phyloP scores from a whole-genome alignment of 1,284 basidiomycete genomes.

The Hemileia vastatrix region DNA sequence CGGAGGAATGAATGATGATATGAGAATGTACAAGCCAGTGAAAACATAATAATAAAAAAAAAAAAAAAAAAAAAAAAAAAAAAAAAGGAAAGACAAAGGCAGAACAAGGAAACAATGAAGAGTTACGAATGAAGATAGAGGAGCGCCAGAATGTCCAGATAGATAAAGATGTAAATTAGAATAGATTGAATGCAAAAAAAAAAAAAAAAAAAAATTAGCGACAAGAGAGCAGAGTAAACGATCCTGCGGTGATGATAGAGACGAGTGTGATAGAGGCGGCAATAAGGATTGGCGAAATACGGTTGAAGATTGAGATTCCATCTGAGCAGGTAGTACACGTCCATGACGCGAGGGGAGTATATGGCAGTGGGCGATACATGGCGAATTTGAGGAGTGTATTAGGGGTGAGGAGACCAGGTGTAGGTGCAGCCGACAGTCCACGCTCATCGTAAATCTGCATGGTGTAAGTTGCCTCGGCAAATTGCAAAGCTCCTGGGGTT shows the following conservation, averaged over 20 bases:
- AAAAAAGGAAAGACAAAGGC: too few relatives aligned
- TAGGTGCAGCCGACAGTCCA: conserved; percentile 55
- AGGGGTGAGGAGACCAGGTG: conserved; percentile 59
- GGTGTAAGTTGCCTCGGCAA: conserved; percentile 65
- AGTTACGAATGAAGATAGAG: too few relatives aligned
- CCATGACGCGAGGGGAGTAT: conserved; percentile 67
- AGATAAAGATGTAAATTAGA: too few relatives aligned
- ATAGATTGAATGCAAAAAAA: too few relatives aligned
- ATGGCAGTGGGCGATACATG: conserved; percentile 68
- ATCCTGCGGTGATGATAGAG: conserved; percentile 50
- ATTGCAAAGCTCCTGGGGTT: conserved; percentile 55
- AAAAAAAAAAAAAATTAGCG: too few relatives aligned
- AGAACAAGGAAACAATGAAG: too few relatives aligned
- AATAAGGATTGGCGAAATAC: conserved; percentile 47
- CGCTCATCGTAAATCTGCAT: conserved; percentile 68
- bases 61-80: too few relatives aligned
- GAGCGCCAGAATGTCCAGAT: too few relatives aligned
- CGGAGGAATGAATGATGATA: too few relatives aligned
- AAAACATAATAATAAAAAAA: too few relatives aligned
- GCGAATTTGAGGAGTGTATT: conserved; percentile 68
- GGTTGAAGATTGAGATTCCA: conserved; percentile 48
- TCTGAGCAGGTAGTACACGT: conserved; percentile 58
- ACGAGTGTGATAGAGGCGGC: conserved; percentile 59
- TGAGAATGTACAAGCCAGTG: too few relatives aligned
- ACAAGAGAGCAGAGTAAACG: too few relatives aligned